phyloP scores from a whole-genome alignment of 2,329 filamentous ascomycete species.

The Xylariaceae sp. region DNA sequence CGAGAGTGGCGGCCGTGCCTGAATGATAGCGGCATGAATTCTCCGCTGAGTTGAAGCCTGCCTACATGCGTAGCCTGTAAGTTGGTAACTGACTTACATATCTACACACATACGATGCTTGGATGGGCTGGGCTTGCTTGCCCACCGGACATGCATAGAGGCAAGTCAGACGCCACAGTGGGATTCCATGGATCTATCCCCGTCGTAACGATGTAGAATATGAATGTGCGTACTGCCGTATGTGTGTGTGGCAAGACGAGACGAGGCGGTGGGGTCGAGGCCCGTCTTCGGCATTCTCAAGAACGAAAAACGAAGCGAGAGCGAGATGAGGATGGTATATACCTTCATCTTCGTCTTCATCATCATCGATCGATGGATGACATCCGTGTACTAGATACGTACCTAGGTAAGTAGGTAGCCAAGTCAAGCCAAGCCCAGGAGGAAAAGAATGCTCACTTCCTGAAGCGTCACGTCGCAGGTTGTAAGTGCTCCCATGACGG shows the following conservation, averaged over 20 bases:
- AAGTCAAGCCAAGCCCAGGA: too few species aligned
- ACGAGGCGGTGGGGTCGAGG: constrained; percentile 9
- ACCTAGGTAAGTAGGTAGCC: not conserved
- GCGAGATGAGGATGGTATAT: too few species aligned
- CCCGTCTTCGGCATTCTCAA: constrained; percentile 18
- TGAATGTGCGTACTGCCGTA: not conserved
- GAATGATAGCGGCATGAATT: constrained; percentile 20
- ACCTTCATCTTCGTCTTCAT: not conserved
- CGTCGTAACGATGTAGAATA: too few species aligned
- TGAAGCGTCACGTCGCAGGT: constrained; percentile 27
- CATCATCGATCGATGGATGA: constrained; percentile 10
- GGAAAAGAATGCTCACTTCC: constrained; percentile 1
- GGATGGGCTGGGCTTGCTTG: constrained; percentile 5
- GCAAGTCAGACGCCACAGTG: not conserved
- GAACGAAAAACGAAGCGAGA: constrained; percentile 7
- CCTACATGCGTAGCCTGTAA: constrained; percentile 8
- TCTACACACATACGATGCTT: constrained; percentile 13
- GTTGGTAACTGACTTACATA: not conserved
- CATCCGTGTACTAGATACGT: not conserved
- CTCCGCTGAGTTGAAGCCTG: constrained; percentile 14
- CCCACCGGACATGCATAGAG: not conserved
- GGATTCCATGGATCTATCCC: too few species aligned
- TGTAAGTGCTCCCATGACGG: constrained; percentile 15
- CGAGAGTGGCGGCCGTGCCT: constrained; percentile 23
- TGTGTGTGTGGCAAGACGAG: constrained; percentile 1